Percentiles rank a stretch among this genome's conserved stretches.
These are phyloP conservation scores for Elsinoe batatas DNA, from an alignment of 2,329 filamentous ascomycete genomes.

Conservation along the genomic window DNA sequence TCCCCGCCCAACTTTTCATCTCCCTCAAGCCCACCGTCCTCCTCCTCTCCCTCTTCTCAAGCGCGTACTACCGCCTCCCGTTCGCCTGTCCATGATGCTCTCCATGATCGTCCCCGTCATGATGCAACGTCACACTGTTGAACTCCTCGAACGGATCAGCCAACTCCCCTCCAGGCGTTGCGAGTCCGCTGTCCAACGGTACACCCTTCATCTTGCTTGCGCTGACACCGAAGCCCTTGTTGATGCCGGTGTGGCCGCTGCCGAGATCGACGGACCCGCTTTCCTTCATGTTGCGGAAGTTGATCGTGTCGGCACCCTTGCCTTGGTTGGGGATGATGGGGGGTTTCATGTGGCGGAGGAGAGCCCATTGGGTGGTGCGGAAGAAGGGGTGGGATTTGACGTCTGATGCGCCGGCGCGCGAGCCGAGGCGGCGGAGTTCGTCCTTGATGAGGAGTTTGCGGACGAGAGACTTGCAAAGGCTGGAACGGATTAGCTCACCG, in stretches of 20 bases:
- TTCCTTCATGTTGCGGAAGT: constrained; percentile 97
- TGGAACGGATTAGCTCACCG: constrained; percentile 29
- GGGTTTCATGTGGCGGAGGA: constrained; percentile 95
- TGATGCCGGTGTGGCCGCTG: constrained; percentile 28
- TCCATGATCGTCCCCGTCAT: constrained; percentile 64
- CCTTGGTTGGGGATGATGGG: constrained; percentile 91
- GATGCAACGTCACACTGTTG: constrained; percentile 94
- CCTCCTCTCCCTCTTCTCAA: neutral
- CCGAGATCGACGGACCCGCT: constrained; percentile 86
- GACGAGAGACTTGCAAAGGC: constrained; percentile 92
- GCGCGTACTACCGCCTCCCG: neutral
- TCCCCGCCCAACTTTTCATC: neutral
- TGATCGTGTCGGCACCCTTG: constrained; percentile 83
- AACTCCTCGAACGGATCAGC: constrained; percentile 96
- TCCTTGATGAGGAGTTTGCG: constrained; percentile 97
- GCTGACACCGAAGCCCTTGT: constrained; percentile 28
- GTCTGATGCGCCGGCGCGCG: constrained; percentile 88
- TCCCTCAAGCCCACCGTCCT: neutral
- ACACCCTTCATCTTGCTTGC: constrained; percentile 56
- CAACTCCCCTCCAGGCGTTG: constrained; percentile 72
- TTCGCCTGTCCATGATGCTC: neutral
- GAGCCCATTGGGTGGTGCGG: constrained; percentile 87
- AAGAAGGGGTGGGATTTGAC: constrained; percentile 97
- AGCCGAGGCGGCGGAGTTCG: constrained; percentile 84
- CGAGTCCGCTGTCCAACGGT: constrained; percentile 72